Base-by-base conservation (phyloP, 225 moss, liverwort and hornwort genomes). In the Lunularia cruciata region DNA sequence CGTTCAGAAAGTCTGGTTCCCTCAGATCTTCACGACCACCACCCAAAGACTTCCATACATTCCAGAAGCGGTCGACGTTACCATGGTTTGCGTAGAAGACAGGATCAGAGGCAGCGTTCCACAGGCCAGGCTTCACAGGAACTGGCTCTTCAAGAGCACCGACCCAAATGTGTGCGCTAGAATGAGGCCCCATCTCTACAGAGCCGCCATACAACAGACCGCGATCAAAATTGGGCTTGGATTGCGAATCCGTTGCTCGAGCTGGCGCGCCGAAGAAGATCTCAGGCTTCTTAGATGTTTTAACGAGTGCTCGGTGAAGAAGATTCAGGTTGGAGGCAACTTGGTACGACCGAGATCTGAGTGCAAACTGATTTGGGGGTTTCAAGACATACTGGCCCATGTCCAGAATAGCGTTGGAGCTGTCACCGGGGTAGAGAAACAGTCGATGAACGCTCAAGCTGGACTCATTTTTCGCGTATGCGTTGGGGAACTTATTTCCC, bases 71-170 rank as follows among this genome's bases (percentile, higher is more conserved):
- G 26, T 86, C 86, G 76, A 86, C 2, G 84, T 78, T 59, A 56
- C 60, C 84, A 83, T 84, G 57, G 79, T 39, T 2, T 76, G 76
- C 46, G 78, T 84, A 1, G 78, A 0, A 43, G 76, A 84, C 23
- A 2, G 63, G 63, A 64, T 64, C 63, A 3, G 8, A 18, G 36
- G 63, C 63, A 71, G 30, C 1, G n/a, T n/a, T n/a, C n/a, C n/a
- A n/a, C n/a, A n/a, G n/a, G n/a, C n/a, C n/a, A n/a, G n/a, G n/a
- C n/a, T n/a, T n/a, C 78, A 67, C 0, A 62, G 73, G 8, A 79
- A 18, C 0, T 69, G 15, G 59, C 70, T 83, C 86, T 83, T 83
- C 0, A 81, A 72, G 36, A 68, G 64, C 86, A 80, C 83, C 61
- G 80, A 27, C 3, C 86, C 78, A 40, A 32, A 32, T 14, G 18